Evolutionary conservation across 1,284 basidiomycete genomes (phyloP).

Genomic region (Crepidotus sp.): DNA sequence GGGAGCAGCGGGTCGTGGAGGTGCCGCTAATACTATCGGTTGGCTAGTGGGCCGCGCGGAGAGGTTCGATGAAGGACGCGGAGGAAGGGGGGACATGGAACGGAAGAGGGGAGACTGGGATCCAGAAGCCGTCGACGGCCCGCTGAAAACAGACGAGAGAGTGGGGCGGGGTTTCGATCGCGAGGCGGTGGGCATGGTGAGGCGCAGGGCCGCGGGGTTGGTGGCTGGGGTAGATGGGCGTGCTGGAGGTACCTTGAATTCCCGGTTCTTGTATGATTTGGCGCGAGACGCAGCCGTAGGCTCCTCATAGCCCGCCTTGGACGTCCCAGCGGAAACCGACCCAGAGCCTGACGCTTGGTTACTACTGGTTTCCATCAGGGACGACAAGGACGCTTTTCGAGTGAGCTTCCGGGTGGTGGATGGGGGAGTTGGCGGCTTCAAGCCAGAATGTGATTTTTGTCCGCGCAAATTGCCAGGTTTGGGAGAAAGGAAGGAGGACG

Average conservation of each 20-base stretch:
- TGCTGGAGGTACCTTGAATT: constrained; percentile 64
- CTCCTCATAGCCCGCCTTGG: constrained; percentile 53
- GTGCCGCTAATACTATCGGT: constrained; percentile 21
- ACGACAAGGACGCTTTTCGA: constrained; percentile 70
- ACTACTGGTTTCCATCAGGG: constrained; percentile 52
- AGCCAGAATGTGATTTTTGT: constrained; percentile 71
- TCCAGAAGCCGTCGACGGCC: constrained; percentile 27
- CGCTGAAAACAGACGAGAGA: constrained; percentile 62
- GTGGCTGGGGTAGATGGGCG: constrained; percentile 70
- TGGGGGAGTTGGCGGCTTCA: constrained; percentile 64
- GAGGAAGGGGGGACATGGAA: constrained; percentile 47
- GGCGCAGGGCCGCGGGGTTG: constrained; percentile 61
- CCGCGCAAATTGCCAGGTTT: constrained; percentile 66
- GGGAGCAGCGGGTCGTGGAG: constrained; percentile 33
- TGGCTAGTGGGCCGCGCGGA: constrained; percentile 23
- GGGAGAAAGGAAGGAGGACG: constrained; percentile 48
- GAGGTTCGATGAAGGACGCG: constrained; percentile 44
- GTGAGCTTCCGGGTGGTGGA: constrained; percentile 48
- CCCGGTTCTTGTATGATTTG: constrained; percentile 55
- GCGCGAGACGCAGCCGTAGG: constrained; percentile 73
- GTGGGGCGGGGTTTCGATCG: constrained; percentile 65
- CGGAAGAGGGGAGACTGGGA: constrained; percentile 30
- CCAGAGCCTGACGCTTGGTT: constrained; percentile 50
- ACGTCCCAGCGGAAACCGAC: constrained; percentile 29
- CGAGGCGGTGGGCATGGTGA: constrained; percentile 79